Evolutionary conservation across 2,329 filamentous ascomycete genomes (phyloP), one percentile per base, ranked within the genome.

Genomic region (Pseudogymnoascus sp.): DNA sequence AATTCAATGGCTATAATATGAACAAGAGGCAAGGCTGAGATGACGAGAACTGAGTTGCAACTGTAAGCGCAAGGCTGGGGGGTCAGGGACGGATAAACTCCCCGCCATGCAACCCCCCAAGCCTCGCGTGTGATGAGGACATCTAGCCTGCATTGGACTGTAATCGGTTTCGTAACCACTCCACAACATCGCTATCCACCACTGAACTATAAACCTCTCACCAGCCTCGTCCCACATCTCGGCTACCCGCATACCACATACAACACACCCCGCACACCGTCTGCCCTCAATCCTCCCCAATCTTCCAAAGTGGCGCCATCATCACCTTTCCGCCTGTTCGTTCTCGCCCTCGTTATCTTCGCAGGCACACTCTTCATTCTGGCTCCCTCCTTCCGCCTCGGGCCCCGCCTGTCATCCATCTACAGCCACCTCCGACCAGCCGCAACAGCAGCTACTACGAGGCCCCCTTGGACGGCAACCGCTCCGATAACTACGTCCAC

Each of bases 291-390:
- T 42, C 52, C 58, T 58, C 52, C 58, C 55, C 52, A 29, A 42
- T 29, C 60, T 25, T 52, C 33, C 59, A 60, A 55, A 63, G 60
- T 60, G 40, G 35, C 42, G 25, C 42, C 64, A 62, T 65, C 67
- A 61, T 63, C 66, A 58, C 65, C 69, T 60, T 55, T 64, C 42
- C 67, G 72, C 71, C 72, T 80, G 71, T 71, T 82, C 64, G 66
- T 83, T 70, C 74, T 83, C 67, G 73, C 79, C 69, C 71, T 86
- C 69, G 66, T 85, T 68, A 73, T 88, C 70, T 80, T 88, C 73
- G 70, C 83, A 70, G 74, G 75, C 65, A 74, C 80, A 61, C 70
- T 78, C 76, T 77, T 82, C 81, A 88, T 82, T 72, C 84, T 90
- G 87, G 87, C 87, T 79, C 78, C 82, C 76, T 82, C 68, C 74